Percentiles rank a stretch among this genome's conserved stretches.
Evolutionary conservation across 1,284 basidiomycete genomes (phyloP).

Genomic region (Apiotrichum akiyoshidainum): DNA sequence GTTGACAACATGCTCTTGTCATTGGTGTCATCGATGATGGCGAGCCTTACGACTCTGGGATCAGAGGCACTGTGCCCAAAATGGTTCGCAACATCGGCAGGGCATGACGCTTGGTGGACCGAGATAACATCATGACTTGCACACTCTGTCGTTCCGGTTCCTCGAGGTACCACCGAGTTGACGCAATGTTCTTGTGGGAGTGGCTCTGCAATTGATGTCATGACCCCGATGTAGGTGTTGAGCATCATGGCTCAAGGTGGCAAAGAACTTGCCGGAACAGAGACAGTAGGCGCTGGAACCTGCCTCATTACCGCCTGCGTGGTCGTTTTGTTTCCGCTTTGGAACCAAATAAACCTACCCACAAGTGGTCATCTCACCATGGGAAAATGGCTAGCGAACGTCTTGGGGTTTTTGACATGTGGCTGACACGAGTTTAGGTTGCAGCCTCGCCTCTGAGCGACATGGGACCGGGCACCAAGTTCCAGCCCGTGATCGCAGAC

Average conservation of each 20-base stretch:
- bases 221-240: neutral
- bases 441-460: conserved; percentile 68
- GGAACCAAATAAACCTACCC: neutral
- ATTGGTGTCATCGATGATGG: neutral
- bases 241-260: too few relatives aligned
- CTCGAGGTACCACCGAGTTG: too few relatives aligned
- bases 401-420: neutral
- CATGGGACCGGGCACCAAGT: conserved; percentile 62
- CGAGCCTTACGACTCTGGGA: neutral
- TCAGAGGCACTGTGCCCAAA: neutral
- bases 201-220: neutral
- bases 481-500: conserved; percentile 70
- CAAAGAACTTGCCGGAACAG: too few relatives aligned
- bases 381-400: neutral
- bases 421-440: conserved; percentile 55
- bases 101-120: too few relatives aligned
- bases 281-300: too few relatives aligned
- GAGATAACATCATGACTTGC: too few relatives aligned
- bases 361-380: too few relatives aligned
- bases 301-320: neutral
- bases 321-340: neutral
- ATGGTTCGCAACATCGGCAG: neutral
- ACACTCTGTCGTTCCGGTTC: too few relatives aligned
- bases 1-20: neutral
- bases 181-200: too few relatives aligned